Base-by-base conservation (phyloP, 164 flowering plant species). In the Magnolia sinica region DNA sequence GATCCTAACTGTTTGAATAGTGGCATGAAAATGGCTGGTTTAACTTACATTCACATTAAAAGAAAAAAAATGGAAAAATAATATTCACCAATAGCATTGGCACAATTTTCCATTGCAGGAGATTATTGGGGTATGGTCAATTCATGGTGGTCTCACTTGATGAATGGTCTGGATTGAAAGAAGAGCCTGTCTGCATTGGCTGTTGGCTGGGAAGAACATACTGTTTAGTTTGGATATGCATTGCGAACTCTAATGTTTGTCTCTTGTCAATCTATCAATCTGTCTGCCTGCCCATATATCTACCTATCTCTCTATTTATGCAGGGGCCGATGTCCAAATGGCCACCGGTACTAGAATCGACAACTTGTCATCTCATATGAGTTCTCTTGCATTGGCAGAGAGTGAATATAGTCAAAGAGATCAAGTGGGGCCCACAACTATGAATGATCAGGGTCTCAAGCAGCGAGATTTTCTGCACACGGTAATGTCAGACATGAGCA, bases 341-440 rank as follows among this genome's bases (percentile, higher is more conserved):
- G 87, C 88, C 91, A 85, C 89, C 23, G 71, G 72, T 71, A 63
- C 79, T 86, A 81, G 82, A 83, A 81, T 74, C 81, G 86, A 84
- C 82, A 82, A 86, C 77, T 86, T 91, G 73, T 84, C 85, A 65
- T 87, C 91, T 92, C 87, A 90, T 87, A 69, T 90, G 84, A 79
- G 81, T 90, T 88, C 89, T 85, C 92, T 92, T 92, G 85, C 90
- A 82, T 90, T 91, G 87, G 82, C 96, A 92, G 98, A 92, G 79
- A 87, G 84, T 84, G 92, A 86, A 52, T 85, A 86, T 88, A 87
- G 83, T 74, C 79, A 70, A 31, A 82, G 78, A 77, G 88, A 84
- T 83, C 89, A 74, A 77, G 82, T 64, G 2, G 92, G 86, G 65
- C 76, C 73, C 18, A 76, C 87, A 52, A 77, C 84, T 71, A 74